A percentile compares a stretch with the other conserved stretches of the same genome.
phyloP scores from a whole-genome alignment of 2,329 filamentous ascomycete species.

The Bipolaris zeicola region DNA sequence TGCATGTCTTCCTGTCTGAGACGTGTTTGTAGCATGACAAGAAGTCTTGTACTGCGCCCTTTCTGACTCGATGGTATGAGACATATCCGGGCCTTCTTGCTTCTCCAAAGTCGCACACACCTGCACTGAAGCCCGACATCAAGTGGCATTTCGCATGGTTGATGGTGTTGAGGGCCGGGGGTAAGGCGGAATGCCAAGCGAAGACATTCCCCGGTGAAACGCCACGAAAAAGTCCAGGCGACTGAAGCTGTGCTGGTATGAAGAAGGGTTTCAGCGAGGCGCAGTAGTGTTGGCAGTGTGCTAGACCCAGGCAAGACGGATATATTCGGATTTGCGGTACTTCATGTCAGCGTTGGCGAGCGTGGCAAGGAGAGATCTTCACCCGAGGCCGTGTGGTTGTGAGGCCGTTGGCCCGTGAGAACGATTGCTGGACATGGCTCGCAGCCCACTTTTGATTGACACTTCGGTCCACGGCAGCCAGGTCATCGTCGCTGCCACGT shows the following conservation, averaged over 20 bases:
- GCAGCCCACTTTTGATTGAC: conserved; percentile 2
- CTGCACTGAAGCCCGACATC: not conserved
- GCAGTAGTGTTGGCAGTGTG: not conserved
- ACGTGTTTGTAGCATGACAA: not conserved
- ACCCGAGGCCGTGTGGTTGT: not conserved
- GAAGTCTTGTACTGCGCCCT: not conserved
- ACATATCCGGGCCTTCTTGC: not conserved
- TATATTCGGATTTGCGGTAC: too few relatives aligned
- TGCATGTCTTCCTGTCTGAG: not conserved
- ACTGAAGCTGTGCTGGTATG: not conserved
- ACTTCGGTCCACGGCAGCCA: not conserved
- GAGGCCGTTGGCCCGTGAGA: not conserved
- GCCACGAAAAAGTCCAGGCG: too few relatives aligned
- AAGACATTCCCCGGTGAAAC: not conserved
- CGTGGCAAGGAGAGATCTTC: not conserved
- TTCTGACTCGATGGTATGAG: not conserved
- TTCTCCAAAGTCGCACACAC: not conserved
- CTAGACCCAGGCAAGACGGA: not conserved
- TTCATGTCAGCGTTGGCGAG: not conserved
- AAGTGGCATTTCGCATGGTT: not conserved
- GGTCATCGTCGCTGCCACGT: not conserved
- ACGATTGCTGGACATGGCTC: not conserved
- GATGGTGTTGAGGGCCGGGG: not conserved
- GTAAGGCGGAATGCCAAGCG: not conserved
- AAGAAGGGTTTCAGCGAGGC: not conserved